These are phyloP conservation scores for Jackrogersella multiformis DNA, from an alignment of 495 filamentous ascomycete genomes.

Conservation along the genomic window DNA sequence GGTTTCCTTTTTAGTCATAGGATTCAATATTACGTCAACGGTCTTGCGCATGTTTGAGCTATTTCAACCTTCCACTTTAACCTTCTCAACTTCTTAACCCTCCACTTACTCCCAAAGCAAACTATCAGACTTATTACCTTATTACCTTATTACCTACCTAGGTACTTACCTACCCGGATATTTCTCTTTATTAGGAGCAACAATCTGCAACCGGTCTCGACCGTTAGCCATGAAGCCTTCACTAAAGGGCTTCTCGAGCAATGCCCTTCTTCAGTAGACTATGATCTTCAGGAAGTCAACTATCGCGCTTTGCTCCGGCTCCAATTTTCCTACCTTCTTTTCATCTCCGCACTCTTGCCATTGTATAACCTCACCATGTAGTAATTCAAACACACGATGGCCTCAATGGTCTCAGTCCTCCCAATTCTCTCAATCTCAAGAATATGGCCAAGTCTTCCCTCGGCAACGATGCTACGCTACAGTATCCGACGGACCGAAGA, in stretches of 20 bases:
- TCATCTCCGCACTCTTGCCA: conserved; percentile 22
- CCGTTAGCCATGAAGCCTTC: conserved; percentile 35
- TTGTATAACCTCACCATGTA: conserved; percentile 47
- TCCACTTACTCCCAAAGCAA: conserved; percentile 1
- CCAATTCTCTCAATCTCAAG: conserved; percentile 1
- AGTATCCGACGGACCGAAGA: conserved; percentile 40
- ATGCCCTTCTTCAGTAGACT: conserved; percentile 36
- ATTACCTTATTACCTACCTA: too few relatives aligned
- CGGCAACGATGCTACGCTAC: conserved; percentile 47
- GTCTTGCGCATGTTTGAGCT: conserved; percentile 39
- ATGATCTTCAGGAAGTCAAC: conserved; percentile 52
- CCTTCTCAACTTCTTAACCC: not conserved
- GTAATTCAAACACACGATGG: conserved; percentile 24
- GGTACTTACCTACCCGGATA: too few relatives aligned
- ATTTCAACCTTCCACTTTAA: conserved; percentile 24
- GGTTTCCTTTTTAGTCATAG: too few relatives aligned
- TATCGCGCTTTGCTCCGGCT: conserved; percentile 41
- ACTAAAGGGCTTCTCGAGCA: conserved; percentile 23
- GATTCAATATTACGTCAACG: not conserved
- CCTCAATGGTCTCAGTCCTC: conserved; percentile 1
- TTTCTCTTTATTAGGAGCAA: conserved; percentile 7
- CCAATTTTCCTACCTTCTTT: conserved; percentile 27
- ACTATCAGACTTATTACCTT: not conserved
- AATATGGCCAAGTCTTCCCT: not conserved
- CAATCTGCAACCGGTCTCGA: not conserved